Base-by-base conservation (phyloP, 1,284 basidiomycete species). In the Cystobasidium sp. region DNA sequence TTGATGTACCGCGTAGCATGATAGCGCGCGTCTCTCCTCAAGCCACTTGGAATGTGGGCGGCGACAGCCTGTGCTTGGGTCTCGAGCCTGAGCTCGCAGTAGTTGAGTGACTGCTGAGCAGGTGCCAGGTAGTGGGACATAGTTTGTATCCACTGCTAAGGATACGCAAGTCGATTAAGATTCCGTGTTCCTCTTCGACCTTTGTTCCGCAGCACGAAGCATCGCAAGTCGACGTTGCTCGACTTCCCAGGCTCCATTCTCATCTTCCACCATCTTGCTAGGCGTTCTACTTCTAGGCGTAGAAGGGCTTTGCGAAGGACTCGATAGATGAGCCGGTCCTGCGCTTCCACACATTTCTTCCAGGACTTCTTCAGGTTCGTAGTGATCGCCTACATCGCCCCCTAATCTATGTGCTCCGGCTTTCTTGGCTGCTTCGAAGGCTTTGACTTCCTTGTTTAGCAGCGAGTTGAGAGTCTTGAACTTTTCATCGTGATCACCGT, bases 381-480 rank as follows among this genome's bases (percentile, higher is more conserved):
- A 73, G 22, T 62, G 59, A 20, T 66, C 70, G 6, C 37, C 51
- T 37, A 73, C 41, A 37, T 73, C 70, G 43, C 70, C 70, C 10
- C 70, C 70, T 47, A 73, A 41, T 41, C 70, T 20, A 66, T 73
- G 70, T 20, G 70, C 62, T 10, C 70, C 70, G 24, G 70, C 70
- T 59, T 46, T 46, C 46, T 73, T 53, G 43, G 62, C 63, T 80
- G 22, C 82, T 81, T 92, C 91, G 71, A 87, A 91, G 76, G 88
- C 87, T 0, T 84, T 84, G 1, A 92, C 88, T 79, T 92, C 89
- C 16, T 86, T 85, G 79, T 91, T 91, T 1, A 92, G 85, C 68
- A 86, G 84, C 0, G 90, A 91, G 80, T 91, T 91, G 14, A 92
- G 84, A 73, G 87, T 86, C 79, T 91, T 92, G 82, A 92, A 77